Evolutionary conservation across 805 yeast species (phyloP).

Genomic region (Cyberlindnera bimundalis): DNA sequence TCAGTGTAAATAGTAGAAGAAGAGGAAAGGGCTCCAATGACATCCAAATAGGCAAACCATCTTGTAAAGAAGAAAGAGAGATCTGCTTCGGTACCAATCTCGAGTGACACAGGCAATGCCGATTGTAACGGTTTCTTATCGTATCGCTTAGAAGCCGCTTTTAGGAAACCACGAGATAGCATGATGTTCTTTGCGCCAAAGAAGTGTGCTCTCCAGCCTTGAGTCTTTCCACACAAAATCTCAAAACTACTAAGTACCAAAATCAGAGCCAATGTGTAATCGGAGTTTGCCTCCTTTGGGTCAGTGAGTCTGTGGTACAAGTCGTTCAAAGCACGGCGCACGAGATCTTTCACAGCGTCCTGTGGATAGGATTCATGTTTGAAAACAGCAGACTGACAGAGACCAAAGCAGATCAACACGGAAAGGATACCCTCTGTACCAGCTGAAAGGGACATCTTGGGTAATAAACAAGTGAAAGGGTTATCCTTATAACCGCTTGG

Average conservation of each 20-base stretch:
- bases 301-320: conserved; percentile 48
- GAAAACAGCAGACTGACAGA: conserved; percentile 34
- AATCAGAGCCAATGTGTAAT: conserved; percentile 61
- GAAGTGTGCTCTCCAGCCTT: conserved; percentile 60
- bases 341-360: conserved; percentile 47
- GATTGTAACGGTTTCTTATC: neutral
- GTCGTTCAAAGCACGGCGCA: conserved; percentile 56
- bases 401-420: conserved; percentile 49
- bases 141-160: conserved; percentile 23
- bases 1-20: conserved; percentile 32
- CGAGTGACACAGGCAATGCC: conserved; percentile 12
- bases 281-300: conserved; percentile 53
- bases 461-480: conserved; percentile 64
- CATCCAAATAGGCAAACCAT: conserved; percentile 69
- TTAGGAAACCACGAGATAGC: conserved; percentile 44
- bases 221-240: conserved; percentile 38
- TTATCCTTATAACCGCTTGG: conserved; percentile 49
- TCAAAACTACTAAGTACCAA: conserved; percentile 58
- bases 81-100: conserved; percentile 19
- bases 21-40: conserved; percentile 59
- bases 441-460: conserved; percentile 61
- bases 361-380: conserved; percentile 24
- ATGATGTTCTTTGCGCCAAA: conserved; percentile 67
- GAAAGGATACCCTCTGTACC: conserved; percentile 54
- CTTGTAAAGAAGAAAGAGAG: conserved; percentile 52